phyloP scores from a whole-genome alignment of 495 filamentous ascomycete species.

The Penicillium mononematosum region DNA sequence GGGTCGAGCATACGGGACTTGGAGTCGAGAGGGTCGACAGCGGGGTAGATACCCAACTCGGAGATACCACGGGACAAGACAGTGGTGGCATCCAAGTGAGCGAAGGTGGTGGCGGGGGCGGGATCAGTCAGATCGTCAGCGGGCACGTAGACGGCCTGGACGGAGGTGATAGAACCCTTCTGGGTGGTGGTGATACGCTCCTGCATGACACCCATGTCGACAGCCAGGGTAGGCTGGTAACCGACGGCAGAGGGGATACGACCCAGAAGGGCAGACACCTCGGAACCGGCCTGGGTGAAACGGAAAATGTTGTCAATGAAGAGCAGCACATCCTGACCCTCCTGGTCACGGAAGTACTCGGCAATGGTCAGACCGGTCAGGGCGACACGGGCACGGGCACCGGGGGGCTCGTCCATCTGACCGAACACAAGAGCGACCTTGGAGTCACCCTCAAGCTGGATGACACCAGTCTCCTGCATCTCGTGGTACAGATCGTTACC shows the following conservation, averaged over 20 bases:
- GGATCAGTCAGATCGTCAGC: slow-evolving; percentile 99
- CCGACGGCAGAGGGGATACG: slow-evolving; percentile 99
- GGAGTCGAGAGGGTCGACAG: slow-evolving; percentile 98
- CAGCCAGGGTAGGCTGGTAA: slow-evolving; percentile 99
- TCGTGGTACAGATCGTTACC: slow-evolving; percentile 99
- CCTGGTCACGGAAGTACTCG: slow-evolving; percentile 96
- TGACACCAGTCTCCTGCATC: slow-evolving; percentile 99
- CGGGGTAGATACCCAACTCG: slow-evolving; percentile 99
- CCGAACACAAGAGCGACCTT: slow-evolving; percentile 99
- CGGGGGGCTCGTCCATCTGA: slow-evolving; percentile 99
- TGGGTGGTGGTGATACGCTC: slow-evolving; percentile 99
- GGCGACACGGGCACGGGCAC: slow-evolving; percentile 99
- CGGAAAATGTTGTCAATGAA: slow-evolving; percentile 99
- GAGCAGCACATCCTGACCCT: slow-evolving; percentile 98
- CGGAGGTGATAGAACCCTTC: slow-evolving; percentile 99
- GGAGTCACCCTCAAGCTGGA: slow-evolving; percentile 97
- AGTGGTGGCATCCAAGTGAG: slow-evolving; percentile 99
- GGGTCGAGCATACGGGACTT: slow-evolving; percentile 99
- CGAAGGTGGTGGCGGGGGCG: slow-evolving; percentile 98
- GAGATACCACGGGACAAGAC: slow-evolving; percentile 99
- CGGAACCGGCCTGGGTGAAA: slow-evolving; percentile 99
- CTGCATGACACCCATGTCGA: slow-evolving; percentile 99
- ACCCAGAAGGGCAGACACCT: slow-evolving; percentile 98
- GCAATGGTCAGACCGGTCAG: slow-evolving; percentile 89
- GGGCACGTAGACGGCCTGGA: slow-evolving; percentile 99